Evolutionary conservation across 306 rosid genomes (phyloP).

Genomic region (peach (Prunus persica)): Prunus_persica_NCBIv2 NC_034013.1:14481501-14482000

Average conservation of each 20-base stretch:
- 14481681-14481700: neutral
- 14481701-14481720: slow-evolving; percentile 25
- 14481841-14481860: slow-evolving; percentile 49
- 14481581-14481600: too few relatives aligned
- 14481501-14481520: too few relatives aligned
- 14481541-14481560: too few relatives aligned
- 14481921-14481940: neutral
- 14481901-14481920: slow-evolving; percentile 12
- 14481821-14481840: slow-evolving; percentile 50
- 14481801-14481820: slow-evolving; percentile 53
- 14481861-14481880: slow-evolving; percentile 43
- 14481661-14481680: slow-evolving; percentile 2
- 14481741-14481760: slow-evolving; percentile 21
- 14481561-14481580: too few relatives aligned
- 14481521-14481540: too few relatives aligned
- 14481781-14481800: slow-evolving; percentile 67
- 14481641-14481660: slow-evolving; percentile 12
- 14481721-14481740: neutral
- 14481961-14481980: slow-evolving; percentile 7
- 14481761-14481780: slow-evolving; percentile 44
- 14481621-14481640: slow-evolving; percentile 8
- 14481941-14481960: neutral
- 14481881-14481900: slow-evolving; percentile 22
- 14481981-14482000: slow-evolving; percentile 5
- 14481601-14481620: neutral